Percentiles rank a stretch among this genome's conserved stretches.
These are phyloP conservation scores for Aspergillus saccharolyticus DNA, from an alignment of 495 filamentous ascomycete genomes.

Conservation along the genomic window DNA sequence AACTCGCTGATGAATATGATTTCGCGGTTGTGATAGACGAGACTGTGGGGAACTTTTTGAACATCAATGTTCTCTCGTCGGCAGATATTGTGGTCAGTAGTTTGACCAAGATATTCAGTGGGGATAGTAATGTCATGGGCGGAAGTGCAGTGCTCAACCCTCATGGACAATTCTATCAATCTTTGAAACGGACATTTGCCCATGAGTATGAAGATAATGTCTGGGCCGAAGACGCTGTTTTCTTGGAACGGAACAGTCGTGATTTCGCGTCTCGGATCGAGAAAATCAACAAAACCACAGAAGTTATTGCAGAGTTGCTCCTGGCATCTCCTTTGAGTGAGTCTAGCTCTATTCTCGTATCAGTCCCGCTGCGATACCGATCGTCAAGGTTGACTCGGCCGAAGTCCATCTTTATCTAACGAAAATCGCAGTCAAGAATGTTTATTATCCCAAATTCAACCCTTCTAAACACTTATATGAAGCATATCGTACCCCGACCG, in stretches of 20 bases:
- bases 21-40: conserved; percentile 94
- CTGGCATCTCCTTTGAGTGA: conserved; percentile 48
- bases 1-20: conserved; percentile 74
- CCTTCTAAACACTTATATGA: conserved; percentile 70
- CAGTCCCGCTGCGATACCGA: not conserved
- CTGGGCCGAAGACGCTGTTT: conserved; percentile 90
- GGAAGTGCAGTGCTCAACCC: conserved; percentile 86
- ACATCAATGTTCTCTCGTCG: conserved; percentile 84
- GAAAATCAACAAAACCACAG: conserved; percentile 80
- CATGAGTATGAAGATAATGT: conserved; percentile 78
- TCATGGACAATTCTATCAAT: conserved; percentile 60
- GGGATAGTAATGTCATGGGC: conserved; percentile 97
- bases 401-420: not conserved
- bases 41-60: conserved; percentile 93
- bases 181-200: conserved; percentile 57
- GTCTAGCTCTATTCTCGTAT: not conserved
- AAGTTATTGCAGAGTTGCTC: conserved; percentile 71
- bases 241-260: conserved; percentile 93
- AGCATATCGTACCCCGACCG: conserved; percentile 62
- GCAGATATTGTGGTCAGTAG: conserved; percentile 91
- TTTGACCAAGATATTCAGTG: conserved; percentile 94
- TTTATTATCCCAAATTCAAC: conserved; percentile 83
- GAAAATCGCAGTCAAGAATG: conserved; percentile 57
- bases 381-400: not conserved
- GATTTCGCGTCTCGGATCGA: conserved; percentile 82